Evolutionary conservation across 1,284 basidiomycete species (phyloP).

Genomic region (Takashimella koratensis): DNA sequence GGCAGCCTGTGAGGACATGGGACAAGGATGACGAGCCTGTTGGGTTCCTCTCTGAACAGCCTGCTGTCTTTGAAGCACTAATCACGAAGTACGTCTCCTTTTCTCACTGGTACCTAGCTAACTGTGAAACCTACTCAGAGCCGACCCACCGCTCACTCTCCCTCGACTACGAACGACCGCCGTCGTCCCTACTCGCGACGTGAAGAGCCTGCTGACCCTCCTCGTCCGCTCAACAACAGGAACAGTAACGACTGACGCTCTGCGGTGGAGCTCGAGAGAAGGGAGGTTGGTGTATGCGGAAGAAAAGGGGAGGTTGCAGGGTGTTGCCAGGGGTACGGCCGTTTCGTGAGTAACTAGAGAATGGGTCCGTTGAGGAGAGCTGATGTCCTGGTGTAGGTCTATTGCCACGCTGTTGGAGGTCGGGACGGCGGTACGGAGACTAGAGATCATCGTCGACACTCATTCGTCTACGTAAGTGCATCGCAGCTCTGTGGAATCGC

Average conservation of each 20-base stretch:
- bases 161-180: constrained; percentile 13
- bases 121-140: constrained; percentile 11
- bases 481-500: neutral
- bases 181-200: constrained; percentile 10
- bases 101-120: too few species aligned
- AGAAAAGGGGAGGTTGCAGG: constrained; percentile 14
- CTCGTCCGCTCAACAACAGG: constrained; percentile 37
- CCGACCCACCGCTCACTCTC: constrained; percentile 17
- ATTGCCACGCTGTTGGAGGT: constrained; percentile 23
- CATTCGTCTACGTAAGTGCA: constrained; percentile 27
- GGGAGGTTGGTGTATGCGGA: constrained; percentile 23
- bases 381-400: constrained; percentile 9
- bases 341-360: constrained; percentile 17
- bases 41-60: constrained; percentile 24
- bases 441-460: constrained; percentile 37
- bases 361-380: neutral
- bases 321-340: constrained; percentile 19
- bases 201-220: constrained; percentile 18
- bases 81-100: constrained; percentile 18
- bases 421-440: constrained; percentile 31
- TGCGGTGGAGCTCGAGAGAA: constrained; percentile 29
- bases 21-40: constrained; percentile 11
- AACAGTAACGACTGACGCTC: constrained; percentile 22
- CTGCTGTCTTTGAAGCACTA: constrained; percentile 30
- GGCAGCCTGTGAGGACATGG: constrained; percentile 28